Conservation (phyloP, 176 grass and related monocot genomes). For the Pontederia crassipes region DNA sequence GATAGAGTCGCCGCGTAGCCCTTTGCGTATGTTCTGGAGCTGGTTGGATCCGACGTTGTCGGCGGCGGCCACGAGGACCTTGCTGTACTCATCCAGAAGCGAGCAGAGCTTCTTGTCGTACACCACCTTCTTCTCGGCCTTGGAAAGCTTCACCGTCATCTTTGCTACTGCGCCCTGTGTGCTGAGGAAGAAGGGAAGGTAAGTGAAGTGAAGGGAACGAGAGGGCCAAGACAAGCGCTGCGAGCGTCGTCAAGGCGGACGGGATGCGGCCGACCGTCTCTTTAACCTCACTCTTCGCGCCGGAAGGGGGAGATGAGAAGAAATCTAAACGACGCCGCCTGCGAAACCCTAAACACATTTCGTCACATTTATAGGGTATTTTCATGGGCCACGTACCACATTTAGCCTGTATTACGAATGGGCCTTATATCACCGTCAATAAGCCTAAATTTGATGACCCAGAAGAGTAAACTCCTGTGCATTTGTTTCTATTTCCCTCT, state of each 20-base stretch:
- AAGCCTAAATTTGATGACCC: too few relatives aligned
- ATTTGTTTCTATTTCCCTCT: too few relatives aligned
- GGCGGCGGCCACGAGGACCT: conserved; percentile 8
- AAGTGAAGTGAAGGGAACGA: neutral
- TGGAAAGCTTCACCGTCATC: conserved; percentile 13
- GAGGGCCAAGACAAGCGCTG: conserved; percentile 8
- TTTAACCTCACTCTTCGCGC: conserved; percentile 1
- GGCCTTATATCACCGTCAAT: too few relatives aligned
- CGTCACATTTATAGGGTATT: neutral
- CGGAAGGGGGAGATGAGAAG: neutral
- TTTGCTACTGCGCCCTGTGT: neutral
- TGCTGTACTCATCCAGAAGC: conserved; percentile 11
- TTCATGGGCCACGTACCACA: too few relatives aligned
- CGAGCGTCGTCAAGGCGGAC: conserved; percentile 11
- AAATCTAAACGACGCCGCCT: neutral
- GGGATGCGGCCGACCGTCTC: conserved; percentile 1
- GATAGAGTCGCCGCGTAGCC: conserved; percentile 5
- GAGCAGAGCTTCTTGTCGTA: conserved; percentile 20
- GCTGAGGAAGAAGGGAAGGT: neutral
- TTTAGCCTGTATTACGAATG: too few relatives aligned
- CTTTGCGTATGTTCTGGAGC: conserved; percentile 14
- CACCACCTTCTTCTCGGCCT: conserved; percentile 16
- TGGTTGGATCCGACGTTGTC: conserved; percentile 12
- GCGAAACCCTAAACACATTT: neutral
- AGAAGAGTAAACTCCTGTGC: too few relatives aligned